A percentile compares a stretch with the other conserved stretches of the same genome.
Evolutionary conservation across 805 yeast genomes (phyloP).

Genomic region (Kluyveromyces lactis): DNA sequence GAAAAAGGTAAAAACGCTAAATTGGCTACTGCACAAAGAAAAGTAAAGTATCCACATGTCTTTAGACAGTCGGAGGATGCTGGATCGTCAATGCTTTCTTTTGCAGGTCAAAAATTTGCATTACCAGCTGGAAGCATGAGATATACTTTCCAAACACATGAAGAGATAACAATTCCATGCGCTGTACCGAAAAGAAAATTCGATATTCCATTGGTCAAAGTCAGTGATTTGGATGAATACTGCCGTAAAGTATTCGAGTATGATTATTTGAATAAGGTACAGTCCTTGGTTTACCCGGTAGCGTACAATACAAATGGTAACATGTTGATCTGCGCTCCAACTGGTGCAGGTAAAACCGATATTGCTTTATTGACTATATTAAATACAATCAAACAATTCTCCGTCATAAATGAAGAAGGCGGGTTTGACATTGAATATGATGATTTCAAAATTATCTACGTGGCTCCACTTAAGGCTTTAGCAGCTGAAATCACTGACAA

Average conservation of each 20-base stretch:
- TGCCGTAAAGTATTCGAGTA: slow-evolving; percentile 85
- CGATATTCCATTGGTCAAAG: slow-evolving; percentile 37
- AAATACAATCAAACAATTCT: slow-evolving; percentile 68
- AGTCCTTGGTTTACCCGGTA: slow-evolving; percentile 81
- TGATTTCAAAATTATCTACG: slow-evolving; percentile 84
- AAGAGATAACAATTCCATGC: slow-evolving; percentile 78
- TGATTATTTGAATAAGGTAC: slow-evolving; percentile 73
- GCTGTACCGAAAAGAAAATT: slow-evolving; percentile 39
- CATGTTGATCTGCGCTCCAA: slow-evolving; percentile 94
- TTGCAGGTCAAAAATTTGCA: slow-evolving; percentile 71
- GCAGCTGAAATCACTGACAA: slow-evolving; percentile 97
- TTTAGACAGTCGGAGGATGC: slow-evolving; percentile 63
- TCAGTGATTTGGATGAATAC: slow-evolving; percentile 60
- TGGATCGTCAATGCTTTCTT: slow-evolving; percentile 47
- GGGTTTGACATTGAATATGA: slow-evolving; percentile 65
- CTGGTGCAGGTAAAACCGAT: slow-evolving; percentile 97
- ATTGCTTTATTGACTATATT: slow-evolving; percentile 77
- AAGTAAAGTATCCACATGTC: slow-evolving; percentile 76
- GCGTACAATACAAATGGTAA: slow-evolving; percentile 92
- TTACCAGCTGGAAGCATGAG: slow-evolving; percentile 79
- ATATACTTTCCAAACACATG: slow-evolving; percentile 51
- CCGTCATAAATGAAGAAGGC: slow-evolving; percentile 42
- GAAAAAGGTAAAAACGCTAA: slow-evolving; percentile 40
- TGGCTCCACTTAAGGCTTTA: slow-evolving; percentile 87
- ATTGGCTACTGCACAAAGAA: slow-evolving; percentile 38